Conservation (phyloP, 2,329 filamentous ascomycete species). For the Tolypocladium inflatum region DNA sequence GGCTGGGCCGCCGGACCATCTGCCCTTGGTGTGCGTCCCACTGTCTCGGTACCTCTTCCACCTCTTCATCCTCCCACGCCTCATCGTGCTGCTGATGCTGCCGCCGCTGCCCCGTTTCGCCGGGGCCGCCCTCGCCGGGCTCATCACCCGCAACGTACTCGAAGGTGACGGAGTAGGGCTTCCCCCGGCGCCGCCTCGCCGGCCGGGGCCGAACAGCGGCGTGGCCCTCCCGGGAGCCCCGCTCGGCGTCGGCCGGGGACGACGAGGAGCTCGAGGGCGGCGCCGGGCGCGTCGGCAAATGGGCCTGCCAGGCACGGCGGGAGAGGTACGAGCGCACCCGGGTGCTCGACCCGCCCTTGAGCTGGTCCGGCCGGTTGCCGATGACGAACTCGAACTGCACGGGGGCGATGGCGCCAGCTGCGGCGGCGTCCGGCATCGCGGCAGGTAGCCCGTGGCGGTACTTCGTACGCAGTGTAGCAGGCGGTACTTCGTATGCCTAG, state of each 20-base stretch:
- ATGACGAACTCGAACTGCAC: constrained; percentile 11
- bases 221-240: not conserved
- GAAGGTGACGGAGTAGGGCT: not conserved
- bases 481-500: not conserved
- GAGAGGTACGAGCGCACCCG: constrained; percentile 12
- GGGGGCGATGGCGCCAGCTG: not conserved
- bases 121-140: not conserved
- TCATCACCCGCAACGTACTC: not conserved
- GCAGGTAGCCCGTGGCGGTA: not conserved
- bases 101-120: not conserved
- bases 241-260: not conserved
- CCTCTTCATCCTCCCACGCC: not conserved
- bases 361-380: constrained; percentile 12
- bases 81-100: not conserved
- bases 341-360: constrained; percentile 10
- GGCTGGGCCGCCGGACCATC: not conserved
- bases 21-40: not conserved
- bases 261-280: not conserved
- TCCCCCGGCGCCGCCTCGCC: not conserved
- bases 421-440: not conserved
- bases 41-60: not conserved
- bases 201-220: not conserved
- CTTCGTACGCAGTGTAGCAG: not conserved
- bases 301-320: constrained; percentile 10
- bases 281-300: not conserved